Percentiles rank a stretch among this genome's conserved stretches.
These are phyloP conservation scores for Monilinia fructigena DNA, from an alignment of 2,329 filamentous ascomycete genomes.

Conservation along the genomic window DNA sequence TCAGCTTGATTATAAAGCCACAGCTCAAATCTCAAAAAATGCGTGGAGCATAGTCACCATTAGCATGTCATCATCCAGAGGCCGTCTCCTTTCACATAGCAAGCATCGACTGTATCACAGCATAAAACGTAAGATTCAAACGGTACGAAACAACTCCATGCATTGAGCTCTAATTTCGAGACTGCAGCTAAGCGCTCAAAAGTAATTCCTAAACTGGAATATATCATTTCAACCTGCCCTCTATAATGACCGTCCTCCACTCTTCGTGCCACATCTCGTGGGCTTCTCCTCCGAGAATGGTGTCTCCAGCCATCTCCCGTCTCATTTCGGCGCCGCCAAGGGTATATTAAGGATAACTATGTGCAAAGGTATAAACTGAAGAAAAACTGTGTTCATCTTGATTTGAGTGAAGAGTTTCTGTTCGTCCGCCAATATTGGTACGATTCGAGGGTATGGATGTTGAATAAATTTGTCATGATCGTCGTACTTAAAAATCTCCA, in stretches of 20 bases:
- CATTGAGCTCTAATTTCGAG: constrained; percentile 5
- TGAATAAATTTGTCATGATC: constrained; percentile 11
- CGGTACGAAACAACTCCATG: neutral
- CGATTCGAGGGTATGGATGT: constrained; percentile 14
- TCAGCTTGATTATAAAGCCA: neutral
- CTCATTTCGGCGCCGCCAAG: constrained; percentile 1
- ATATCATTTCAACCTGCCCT: neutral
- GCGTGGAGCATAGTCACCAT: neutral
- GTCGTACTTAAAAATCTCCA: constrained; percentile 9
- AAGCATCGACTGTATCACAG: neutral
- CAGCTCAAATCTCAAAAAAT: neutral
- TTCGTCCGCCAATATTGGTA: constrained; percentile 4
- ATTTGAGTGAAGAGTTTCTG: constrained; percentile 12
- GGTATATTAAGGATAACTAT: constrained; percentile 15
- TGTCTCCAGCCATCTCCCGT: constrained; percentile 8
- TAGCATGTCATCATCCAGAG: neutral
- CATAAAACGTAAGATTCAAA: neutral
- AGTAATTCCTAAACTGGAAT: constrained; percentile 1
- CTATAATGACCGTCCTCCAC: neutral
- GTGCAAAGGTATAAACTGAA: constrained; percentile 7
- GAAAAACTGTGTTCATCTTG: constrained; percentile 7
- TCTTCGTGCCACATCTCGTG: neutral
- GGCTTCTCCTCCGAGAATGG: constrained; percentile 1
- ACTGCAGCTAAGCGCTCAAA: constrained; percentile 21
- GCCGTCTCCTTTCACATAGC: neutral